Conservation (phyloP, 148 eudicot species). For the Rhododendron ferrugineum region DNA sequence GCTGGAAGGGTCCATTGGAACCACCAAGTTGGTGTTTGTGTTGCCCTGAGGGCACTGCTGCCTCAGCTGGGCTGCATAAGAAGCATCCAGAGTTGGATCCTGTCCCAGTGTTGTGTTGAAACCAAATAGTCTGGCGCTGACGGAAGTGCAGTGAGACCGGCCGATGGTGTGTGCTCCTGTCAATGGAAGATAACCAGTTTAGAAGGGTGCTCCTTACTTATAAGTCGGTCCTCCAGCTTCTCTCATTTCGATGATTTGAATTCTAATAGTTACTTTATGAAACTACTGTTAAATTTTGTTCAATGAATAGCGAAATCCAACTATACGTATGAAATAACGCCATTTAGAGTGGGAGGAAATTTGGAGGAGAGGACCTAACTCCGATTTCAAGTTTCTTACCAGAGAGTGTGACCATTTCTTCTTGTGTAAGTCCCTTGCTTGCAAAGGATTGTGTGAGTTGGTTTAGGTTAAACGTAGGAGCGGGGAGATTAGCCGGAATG, state of each 20-base stretch:
- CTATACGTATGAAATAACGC: neutral
- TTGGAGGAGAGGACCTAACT: neutral
- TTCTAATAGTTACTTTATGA: too few relatives aligned
- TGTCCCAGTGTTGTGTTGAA: conserved; percentile 35
- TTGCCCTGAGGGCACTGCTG: conserved; percentile 51
- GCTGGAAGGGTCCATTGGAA: conserved; percentile 62
- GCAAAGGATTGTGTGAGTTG: conserved; percentile 57
- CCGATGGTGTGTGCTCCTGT: conserved; percentile 90
- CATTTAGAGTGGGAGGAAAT: neutral
- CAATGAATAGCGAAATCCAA: neutral
- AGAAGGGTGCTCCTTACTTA: neutral
- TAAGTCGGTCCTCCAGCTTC: too few relatives aligned
- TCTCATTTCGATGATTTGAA: neutral
- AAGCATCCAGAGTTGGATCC: conserved; percentile 54
- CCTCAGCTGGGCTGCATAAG: conserved; percentile 52
- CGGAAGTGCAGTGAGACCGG: conserved; percentile 66
- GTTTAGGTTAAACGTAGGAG: conserved; percentile 36
- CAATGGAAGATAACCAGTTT: neutral
- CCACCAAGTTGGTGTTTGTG: conserved; percentile 35
- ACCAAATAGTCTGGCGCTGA: conserved; percentile 48
- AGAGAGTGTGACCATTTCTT: conserved; percentile 82
- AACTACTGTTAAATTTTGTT: neutral
- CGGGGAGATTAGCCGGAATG: conserved; percentile 39
- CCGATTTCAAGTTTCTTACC: conserved; percentile 29
- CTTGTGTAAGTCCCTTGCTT: conserved; percentile 67